Conservation (phyloP, 805 yeast species). For the Ogataea pini region DNA sequence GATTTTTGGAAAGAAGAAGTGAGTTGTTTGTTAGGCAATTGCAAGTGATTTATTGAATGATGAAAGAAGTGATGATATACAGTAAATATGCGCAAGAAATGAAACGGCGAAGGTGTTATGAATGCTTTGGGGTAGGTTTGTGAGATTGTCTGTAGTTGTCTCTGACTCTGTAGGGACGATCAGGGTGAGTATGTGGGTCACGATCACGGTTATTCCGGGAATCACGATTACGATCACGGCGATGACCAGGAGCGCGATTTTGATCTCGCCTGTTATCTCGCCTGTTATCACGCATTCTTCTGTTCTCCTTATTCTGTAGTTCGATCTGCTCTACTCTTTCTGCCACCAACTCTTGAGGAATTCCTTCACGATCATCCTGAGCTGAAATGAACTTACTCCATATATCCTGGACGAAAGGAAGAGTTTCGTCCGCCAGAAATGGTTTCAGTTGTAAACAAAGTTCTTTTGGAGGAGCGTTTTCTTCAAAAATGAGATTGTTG, state of each 20-base stretch:
- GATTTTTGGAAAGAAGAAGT: constrained; percentile 19
- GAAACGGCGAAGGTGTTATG: neutral
- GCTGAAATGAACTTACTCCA: constrained; percentile 49
- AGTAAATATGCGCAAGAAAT: neutral
- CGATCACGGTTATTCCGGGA: neutral
- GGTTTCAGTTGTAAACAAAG: constrained; percentile 46
- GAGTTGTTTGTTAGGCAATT: too few species aligned
- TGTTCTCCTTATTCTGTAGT: neutral
- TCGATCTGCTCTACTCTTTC: constrained; percentile 6
- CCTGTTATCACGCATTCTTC: too few species aligned
- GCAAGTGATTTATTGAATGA: too few species aligned
- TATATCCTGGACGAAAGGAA: constrained; percentile 41
- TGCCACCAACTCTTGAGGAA: constrained; percentile 39
- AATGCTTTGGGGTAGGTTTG: neutral
- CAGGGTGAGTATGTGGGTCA: neutral
- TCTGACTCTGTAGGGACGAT: constrained; percentile 1
- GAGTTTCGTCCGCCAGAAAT: constrained; percentile 44
- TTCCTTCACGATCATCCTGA: constrained; percentile 46
- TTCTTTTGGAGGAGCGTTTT: constrained; percentile 40
- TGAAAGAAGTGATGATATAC: constrained; percentile 9
- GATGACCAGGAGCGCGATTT: neutral
- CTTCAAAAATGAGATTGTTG: constrained; percentile 42
- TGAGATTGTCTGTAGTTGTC: neutral
- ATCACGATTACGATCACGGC: too few species aligned
- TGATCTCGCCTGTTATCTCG: neutral